Conservation (phyloP, 1,139 yeast species). For the Pichia norvegensis region DNA sequence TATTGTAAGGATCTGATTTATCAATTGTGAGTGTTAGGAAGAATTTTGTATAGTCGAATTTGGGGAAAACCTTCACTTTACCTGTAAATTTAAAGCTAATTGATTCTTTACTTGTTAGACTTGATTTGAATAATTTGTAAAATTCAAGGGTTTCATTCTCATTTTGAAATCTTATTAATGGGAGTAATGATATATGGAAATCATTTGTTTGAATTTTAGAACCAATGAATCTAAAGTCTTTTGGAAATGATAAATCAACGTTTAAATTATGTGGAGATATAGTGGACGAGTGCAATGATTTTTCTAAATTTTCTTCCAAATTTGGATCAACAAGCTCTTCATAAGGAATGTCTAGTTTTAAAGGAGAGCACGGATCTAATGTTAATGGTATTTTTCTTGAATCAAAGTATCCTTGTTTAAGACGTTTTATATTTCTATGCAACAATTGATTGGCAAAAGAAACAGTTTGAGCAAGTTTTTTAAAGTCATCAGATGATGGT, state of each 20-base stretch:
- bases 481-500: neutral
- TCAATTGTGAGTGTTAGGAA: slow-evolving; percentile 3
- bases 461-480: slow-evolving; percentile 5
- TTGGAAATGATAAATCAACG: slow-evolving; percentile 9
- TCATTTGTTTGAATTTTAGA: slow-evolving; percentile 7
- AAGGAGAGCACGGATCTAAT: slow-evolving; percentile 1
- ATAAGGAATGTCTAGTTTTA: slow-evolving; percentile 18
- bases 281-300: neutral
- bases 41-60: slow-evolving; percentile 17
- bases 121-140: neutral
- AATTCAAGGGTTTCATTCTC: neutral
- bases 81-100: slow-evolving; percentile 5
- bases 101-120: neutral
- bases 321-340: slow-evolving; percentile 14
- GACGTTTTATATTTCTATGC: neutral
- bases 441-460: slow-evolving; percentile 4
- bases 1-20: neutral
- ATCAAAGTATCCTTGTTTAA: slow-evolving; percentile 11
- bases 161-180: slow-evolving; percentile 18
- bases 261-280: slow-evolving; percentile 18
- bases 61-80: slow-evolving; percentile 16
- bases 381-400: neutral
- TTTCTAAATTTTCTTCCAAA: neutral
- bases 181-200: slow-evolving; percentile 24
- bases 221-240: slow-evolving; percentile 4